These are phyloP conservation scores for Xylaria sp. DNA, from an alignment of 2,329 filamentous ascomycete species.

Conservation along the genomic window DNA sequence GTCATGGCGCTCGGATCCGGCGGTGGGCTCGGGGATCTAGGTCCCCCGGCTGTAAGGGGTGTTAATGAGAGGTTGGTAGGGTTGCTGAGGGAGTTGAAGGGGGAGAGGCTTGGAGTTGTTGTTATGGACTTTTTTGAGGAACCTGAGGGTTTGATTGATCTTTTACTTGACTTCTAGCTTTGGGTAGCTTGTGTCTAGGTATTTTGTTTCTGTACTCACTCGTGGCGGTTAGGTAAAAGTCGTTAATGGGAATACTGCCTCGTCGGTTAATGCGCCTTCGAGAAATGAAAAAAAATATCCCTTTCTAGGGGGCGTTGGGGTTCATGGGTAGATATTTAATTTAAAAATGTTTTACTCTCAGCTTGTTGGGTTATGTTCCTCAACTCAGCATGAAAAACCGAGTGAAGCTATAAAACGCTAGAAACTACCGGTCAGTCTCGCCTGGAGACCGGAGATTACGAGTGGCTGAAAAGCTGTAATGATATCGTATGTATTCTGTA, in stretches of 20 bases:
- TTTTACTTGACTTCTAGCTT: slow-evolving; percentile 50
- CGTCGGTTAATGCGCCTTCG: not conserved
- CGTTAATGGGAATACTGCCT: not conserved
- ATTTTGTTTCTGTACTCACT: not conserved
- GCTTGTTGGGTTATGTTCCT: too few species aligned
- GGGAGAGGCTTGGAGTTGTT: slow-evolving; percentile 61
- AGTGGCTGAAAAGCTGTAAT: too few species aligned
- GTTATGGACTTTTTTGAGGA: slow-evolving; percentile 64
- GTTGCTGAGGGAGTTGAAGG: slow-evolving; percentile 52
- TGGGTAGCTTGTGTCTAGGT: not conserved
- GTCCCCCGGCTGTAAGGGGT: slow-evolving; percentile 52
- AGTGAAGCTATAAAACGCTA: too few species aligned
- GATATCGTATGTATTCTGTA: too few species aligned
- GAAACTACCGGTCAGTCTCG: too few species aligned
- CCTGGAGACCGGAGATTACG: too few species aligned
- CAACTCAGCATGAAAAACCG: too few species aligned
- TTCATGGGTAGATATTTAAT: too few species aligned
- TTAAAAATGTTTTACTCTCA: too few species aligned
- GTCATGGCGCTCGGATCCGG: slow-evolving; percentile 58
- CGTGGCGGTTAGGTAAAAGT: not conserved
- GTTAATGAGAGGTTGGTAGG: slow-evolving; percentile 58
- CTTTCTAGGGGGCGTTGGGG: too few species aligned
- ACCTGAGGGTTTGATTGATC: slow-evolving; percentile 55
- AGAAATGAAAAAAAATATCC: too few species aligned
- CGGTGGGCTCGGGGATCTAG: slow-evolving; percentile 50